These are phyloP conservation scores for Globisporangium nagaii DNA, from an alignment of 352 stramenopile species.

Conservation along the genomic window DNA sequence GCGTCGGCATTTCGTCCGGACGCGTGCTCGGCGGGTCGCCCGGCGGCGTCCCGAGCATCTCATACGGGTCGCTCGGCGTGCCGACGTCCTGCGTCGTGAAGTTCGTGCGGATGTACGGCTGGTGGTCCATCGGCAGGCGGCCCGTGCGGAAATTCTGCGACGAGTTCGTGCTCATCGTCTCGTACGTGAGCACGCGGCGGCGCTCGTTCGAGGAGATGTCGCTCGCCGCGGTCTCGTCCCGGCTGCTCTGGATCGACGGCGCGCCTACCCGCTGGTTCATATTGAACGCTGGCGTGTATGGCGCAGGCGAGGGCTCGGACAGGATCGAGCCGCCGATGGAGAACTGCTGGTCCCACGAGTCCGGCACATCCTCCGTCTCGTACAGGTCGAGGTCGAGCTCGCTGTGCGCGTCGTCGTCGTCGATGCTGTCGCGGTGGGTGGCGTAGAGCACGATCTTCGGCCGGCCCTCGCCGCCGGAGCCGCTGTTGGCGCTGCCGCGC, in stretches of 20 bases:
- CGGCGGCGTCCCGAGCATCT: slow-evolving; percentile 43
- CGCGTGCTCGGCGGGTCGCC: slow-evolving; percentile 32
- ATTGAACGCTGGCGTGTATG: neutral
- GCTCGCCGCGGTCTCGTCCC: neutral
- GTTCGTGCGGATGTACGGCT: slow-evolving; percentile 37
- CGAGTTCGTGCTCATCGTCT: slow-evolving; percentile 5
- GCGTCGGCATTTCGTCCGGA: slow-evolving; percentile 16
- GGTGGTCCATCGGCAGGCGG: slow-evolving; percentile 14
- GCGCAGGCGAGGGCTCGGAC: slow-evolving; percentile 1
- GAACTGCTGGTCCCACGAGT: slow-evolving; percentile 14
- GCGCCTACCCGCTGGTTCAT: neutral
- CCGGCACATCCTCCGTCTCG: slow-evolving; percentile 38
- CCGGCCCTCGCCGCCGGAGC: neutral
- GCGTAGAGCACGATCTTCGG: slow-evolving; percentile 12
- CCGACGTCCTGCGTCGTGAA: slow-evolving; percentile 26
- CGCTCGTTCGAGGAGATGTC: slow-evolving; percentile 8
- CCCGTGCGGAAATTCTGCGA: slow-evolving; percentile 9
- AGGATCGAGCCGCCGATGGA: slow-evolving; percentile 15
- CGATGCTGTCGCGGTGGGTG: neutral
- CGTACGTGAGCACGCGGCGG: slow-evolving; percentile 7
- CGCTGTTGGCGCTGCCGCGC: slow-evolving; percentile 5
- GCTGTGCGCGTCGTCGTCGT: slow-evolving; percentile 34
- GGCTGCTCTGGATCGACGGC: neutral
- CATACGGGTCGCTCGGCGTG: slow-evolving; percentile 40
- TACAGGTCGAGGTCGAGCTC: slow-evolving; percentile 63